Evolutionary conservation across 2,329 filamentous ascomycete genomes (phyloP).

Genomic region (Arthrinium puccinioides): DNA sequence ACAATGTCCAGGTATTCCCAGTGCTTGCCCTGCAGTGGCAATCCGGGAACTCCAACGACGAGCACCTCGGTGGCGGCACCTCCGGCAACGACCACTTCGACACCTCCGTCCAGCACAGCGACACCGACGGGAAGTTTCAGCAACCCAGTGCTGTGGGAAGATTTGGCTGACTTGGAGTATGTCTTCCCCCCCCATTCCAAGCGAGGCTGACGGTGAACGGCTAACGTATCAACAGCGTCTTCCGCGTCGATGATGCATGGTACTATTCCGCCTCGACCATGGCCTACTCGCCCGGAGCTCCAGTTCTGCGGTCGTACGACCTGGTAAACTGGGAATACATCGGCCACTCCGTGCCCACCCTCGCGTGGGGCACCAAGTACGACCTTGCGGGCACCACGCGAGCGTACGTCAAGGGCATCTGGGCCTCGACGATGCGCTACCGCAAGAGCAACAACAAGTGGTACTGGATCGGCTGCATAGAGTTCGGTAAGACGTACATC

Average conservation of each 20-base stretch:
- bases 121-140: background rate
- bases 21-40: background rate
- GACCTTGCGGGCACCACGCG: slow-evolving; percentile 32
- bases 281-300: slow-evolving; percentile 49
- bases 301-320: slow-evolving; percentile 47
- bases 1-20: background rate
- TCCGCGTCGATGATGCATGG: slow-evolving; percentile 38
- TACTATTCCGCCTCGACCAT: slow-evolving; percentile 51
- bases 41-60: background rate
- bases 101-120: background rate
- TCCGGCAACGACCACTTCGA: background rate
- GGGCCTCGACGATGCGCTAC: slow-evolving; percentile 47
- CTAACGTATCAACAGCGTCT: slow-evolving; percentile 21
- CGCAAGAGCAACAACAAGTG: slow-evolving; percentile 38
- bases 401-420: slow-evolving; percentile 47
- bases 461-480: slow-evolving; percentile 52
- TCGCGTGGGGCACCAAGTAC: slow-evolving; percentile 41
- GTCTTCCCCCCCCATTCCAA: background rate
- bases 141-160: slow-evolving; percentile 5
- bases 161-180: slow-evolving; percentile 5
- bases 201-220: too few species aligned
- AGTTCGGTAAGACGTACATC: slow-evolving; percentile 42
- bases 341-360: slow-evolving; percentile 35
- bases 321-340: slow-evolving; percentile 44
- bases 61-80: background rate